These are phyloP conservation scores for Hymenoscyphus occultus DNA, from an alignment of 2,329 filamentous ascomycete species.

Conservation along the genomic window DNA sequence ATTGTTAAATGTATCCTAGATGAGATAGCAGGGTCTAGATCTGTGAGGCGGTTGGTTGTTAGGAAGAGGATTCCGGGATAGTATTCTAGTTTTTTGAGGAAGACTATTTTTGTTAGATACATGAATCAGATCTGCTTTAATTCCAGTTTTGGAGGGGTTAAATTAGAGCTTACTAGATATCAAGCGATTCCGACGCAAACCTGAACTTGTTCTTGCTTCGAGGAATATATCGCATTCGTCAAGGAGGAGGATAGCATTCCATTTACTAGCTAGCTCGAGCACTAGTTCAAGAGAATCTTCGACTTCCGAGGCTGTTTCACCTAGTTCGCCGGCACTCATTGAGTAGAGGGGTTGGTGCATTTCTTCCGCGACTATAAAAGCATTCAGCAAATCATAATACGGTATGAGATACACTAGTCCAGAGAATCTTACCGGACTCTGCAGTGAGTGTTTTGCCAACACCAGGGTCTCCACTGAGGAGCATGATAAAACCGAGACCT, in stretches of 20 bases:
- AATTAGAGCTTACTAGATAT: constrained; percentile 26
- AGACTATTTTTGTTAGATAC: constrained; percentile 20
- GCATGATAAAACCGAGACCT: constrained; percentile 25
- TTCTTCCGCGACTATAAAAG: constrained; percentile 38
- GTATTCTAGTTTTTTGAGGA: constrained; percentile 37
- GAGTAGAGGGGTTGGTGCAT: constrained; percentile 36
- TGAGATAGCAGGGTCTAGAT: constrained; percentile 33
- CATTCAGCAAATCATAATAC: constrained; percentile 46
- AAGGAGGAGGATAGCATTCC: constrained; percentile 68
- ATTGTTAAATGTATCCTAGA: constrained; percentile 32
- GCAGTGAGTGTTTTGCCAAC: constrained; percentile 35
- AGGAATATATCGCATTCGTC: constrained; percentile 66
- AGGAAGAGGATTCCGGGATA: constrained; percentile 40
- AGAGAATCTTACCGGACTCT: constrained; percentile 32
- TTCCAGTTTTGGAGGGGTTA: neutral
- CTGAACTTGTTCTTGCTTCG: constrained; percentile 29
- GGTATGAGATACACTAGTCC: constrained; percentile 42
- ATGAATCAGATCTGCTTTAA: neutral
- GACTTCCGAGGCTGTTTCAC: constrained; percentile 14
- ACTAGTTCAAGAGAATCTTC: constrained; percentile 61
- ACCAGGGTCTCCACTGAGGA: constrained; percentile 22
- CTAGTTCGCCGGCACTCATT: constrained; percentile 28
- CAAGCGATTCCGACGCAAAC: constrained; percentile 41
- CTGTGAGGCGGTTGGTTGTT: constrained; percentile 35
- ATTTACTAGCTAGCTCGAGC: constrained; percentile 68